Evolutionary conservation across 2,329 filamentous ascomycete genomes (phyloP), one percentile per base, ranked within the genome.

Genomic region (Aschersonia sp.): DNA sequence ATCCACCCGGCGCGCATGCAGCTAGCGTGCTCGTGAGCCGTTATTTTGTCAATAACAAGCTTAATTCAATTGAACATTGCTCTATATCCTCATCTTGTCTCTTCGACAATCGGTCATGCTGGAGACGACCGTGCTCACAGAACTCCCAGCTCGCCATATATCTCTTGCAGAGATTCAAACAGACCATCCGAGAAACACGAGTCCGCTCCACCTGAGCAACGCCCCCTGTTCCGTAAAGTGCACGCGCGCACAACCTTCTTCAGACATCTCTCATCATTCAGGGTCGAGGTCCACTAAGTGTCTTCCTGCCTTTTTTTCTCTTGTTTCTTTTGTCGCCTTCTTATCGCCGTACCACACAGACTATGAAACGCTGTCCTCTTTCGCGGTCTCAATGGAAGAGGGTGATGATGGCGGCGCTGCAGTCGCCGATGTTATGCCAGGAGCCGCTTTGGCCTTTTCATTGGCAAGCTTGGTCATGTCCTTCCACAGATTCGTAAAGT

Each of bases 401-500:
- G 52, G 56, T 55, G 35, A 38, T 38, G 35, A 38, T 20, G 20
- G 20, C 20, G 20, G 20, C 3, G 35, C 35, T 7, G 35, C 35
- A 38, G 35, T 12, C 35, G 35, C 35, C 3, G 35, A 9, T 38
- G 20, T 20, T 20, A 20, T 20, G 20, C 61, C 54, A 54, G 52
- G 51, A 5, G 46, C 56, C n/a, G 55, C 43, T 54, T 59, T 62
- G 50, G 52, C 48, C 55, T 63, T 65, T 44, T 58, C 53, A 46
- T 52, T 57, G 43, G 60, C 59, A 50, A 59, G 62, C 65, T 67
- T 64, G 44, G 65, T 65, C 48, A 72, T 71, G 53, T 76, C 75
- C 54, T 75, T 74, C 55, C 74, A 67, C 47, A 77, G 61, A 0
- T 70, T 66, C 35, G 70, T 62, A 44, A 77, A 65, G 50, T 75